These are phyloP conservation scores for Phytophthora tentaculata DNA, from an alignment of 352 stramenopile genomes.

Conservation along the genomic window DNA sequence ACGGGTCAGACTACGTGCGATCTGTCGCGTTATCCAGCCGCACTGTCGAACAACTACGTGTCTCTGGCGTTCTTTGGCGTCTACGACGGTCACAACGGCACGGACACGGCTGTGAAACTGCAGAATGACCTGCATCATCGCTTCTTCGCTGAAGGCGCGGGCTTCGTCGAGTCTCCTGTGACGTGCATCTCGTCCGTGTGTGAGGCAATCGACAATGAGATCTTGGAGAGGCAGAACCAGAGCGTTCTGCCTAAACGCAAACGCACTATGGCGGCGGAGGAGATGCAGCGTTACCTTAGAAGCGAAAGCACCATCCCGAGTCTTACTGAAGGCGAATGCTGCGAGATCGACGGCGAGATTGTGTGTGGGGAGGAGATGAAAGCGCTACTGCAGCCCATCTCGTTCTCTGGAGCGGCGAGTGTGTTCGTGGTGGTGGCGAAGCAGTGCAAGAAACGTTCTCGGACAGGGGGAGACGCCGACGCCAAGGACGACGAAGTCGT, in stretches of 20 bases:
- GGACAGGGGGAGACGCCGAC: constrained; percentile 10
- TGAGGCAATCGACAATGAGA: constrained; percentile 71
- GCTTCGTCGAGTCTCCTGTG: constrained; percentile 59
- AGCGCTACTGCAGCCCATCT: constrained; percentile 76
- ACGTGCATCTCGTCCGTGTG: constrained; percentile 64
- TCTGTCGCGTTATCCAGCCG: constrained; percentile 47
- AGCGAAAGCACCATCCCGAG: constrained; percentile 17
- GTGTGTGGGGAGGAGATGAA: constrained; percentile 51
- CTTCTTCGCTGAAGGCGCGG: constrained; percentile 59
- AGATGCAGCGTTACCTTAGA: constrained; percentile 36
- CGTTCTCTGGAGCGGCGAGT: constrained; percentile 81
- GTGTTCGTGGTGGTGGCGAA: constrained; percentile 73
- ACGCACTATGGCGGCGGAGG: constrained; percentile 52
- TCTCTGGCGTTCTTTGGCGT: constrained; percentile 85
- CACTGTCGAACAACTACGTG: constrained; percentile 42
- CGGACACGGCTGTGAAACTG: constrained; percentile 76
- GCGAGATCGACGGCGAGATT: constrained; percentile 45
- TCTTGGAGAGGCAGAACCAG: constrained; percentile 78
- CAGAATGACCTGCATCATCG: constrained; percentile 83
- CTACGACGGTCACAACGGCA: constrained; percentile 90
- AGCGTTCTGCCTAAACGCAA: constrained; percentile 74
- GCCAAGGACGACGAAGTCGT: constrained; percentile 10
- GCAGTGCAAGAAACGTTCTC: constrained; percentile 40
- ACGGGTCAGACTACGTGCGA: constrained; percentile 58
- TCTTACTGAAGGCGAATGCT: constrained; percentile 45